These are phyloP conservation scores for Suillus ampliporus DNA, from an alignment of 768 basidiomycete genomes.

Conservation along the genomic window DNA sequence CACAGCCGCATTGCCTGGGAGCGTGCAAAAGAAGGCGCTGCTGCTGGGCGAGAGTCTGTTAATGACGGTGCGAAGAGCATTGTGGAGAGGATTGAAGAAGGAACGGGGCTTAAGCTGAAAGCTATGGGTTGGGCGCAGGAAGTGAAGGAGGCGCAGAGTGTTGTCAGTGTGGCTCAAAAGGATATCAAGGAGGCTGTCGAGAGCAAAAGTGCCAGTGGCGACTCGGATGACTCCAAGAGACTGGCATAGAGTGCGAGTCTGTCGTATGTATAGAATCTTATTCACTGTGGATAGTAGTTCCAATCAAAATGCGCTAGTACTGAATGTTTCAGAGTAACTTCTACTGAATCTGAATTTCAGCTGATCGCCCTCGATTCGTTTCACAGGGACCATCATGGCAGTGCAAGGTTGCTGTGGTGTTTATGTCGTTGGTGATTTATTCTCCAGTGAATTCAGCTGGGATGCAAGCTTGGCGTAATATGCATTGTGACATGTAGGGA, in stretches of 20 bases:
- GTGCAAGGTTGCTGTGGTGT: too few species aligned
- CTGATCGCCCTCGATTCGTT: too few species aligned
- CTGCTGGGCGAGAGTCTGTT: constrained; percentile 50
- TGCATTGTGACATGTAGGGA: neutral
- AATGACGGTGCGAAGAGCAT: constrained; percentile 50
- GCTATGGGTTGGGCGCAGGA: constrained; percentile 51
- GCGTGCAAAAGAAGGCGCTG: constrained; percentile 56
- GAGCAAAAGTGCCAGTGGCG: constrained; percentile 1
- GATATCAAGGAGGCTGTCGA: constrained; percentile 24
- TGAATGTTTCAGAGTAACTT: too few species aligned
- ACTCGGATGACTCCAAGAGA: constrained; percentile 6
- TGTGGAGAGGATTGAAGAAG: constrained; percentile 64
- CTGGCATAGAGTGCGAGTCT: neutral
- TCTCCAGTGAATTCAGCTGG: too few species aligned
- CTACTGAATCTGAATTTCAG: too few species aligned
- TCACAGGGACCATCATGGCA: too few species aligned
- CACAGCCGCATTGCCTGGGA: constrained; percentile 66
- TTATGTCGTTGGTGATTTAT: too few species aligned
- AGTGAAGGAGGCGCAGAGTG: constrained; percentile 27
- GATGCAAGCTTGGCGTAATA: too few species aligned
- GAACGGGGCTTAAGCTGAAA: constrained; percentile 78
- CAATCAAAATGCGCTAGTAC: too few species aligned
- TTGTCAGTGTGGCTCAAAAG: constrained; percentile 32
- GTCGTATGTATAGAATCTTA: neutral
- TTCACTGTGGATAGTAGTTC: too few species aligned